Evolutionary conservation across 2,329 filamentous ascomycete genomes (phyloP).

Genomic region (Fusarium sp.): DNA sequence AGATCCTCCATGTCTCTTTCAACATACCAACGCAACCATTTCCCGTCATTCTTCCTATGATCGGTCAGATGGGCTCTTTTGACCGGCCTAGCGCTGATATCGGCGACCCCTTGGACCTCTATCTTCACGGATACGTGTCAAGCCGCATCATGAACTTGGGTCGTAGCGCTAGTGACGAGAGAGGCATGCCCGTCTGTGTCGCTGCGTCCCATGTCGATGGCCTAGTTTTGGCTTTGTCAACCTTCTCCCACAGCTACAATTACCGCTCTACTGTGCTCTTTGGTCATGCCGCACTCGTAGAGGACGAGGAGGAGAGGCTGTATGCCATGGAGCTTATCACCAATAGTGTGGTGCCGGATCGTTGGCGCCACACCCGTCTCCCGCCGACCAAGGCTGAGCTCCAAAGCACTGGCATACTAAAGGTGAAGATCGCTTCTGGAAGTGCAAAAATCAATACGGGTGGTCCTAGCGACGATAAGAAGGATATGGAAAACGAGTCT

Average conservation of each 20-base stretch:
- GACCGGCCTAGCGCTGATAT: conserved; percentile 68
- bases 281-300: conserved; percentile 77
- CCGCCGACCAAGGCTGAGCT: conserved; percentile 81
- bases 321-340: conserved; percentile 86
- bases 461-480: conserved; percentile 67
- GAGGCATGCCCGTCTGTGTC: conserved; percentile 77
- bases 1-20: conserved; percentile 85
- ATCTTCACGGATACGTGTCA: conserved; percentile 87
- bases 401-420: conserved; percentile 78
- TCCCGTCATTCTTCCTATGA: conserved; percentile 85
- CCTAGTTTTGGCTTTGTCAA: conserved; percentile 81
- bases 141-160: conserved; percentile 80
- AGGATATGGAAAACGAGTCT: conserved; percentile 60
- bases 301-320: conserved; percentile 75
- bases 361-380: conserved; percentile 76
- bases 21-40: conserved; percentile 73
- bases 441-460: conserved; percentile 81
- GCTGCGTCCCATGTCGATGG: conserved; percentile 83
- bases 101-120: conserved; percentile 77
- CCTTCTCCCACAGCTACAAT: conserved; percentile 86
- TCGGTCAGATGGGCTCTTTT: conserved; percentile 84
- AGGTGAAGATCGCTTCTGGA: conserved; percentile 75
- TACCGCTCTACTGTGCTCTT: conserved; percentile 86
- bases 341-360: conserved; percentile 74
- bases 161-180: conserved; percentile 34